These are phyloP conservation scores for Ophiocordyceps camponoti-leonardi DNA, from an alignment of 2,329 filamentous ascomycete genomes.

Conservation along the genomic window DNA sequence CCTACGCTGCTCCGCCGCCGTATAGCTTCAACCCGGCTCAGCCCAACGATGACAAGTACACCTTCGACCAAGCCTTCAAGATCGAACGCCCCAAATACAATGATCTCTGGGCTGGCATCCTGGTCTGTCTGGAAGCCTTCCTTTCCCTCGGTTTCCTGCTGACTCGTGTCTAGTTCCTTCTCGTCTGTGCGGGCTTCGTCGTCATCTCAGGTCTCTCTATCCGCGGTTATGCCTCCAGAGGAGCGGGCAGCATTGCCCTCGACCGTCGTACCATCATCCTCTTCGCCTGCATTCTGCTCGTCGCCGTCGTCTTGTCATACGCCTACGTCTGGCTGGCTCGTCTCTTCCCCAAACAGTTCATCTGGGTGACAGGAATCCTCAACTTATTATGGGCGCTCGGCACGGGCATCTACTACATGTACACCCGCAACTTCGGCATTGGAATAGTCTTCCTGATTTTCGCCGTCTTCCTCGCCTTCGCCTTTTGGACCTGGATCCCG, in stretches of 20 bases:
- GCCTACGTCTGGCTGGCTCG: slow-evolving; percentile 62
- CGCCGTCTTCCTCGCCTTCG: slow-evolving; percentile 7
- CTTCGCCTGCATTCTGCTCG: slow-evolving; percentile 59
- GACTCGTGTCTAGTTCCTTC: slow-evolving; percentile 38
- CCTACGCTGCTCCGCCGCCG: slow-evolving; percentile 12
- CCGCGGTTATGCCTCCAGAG: slow-evolving; percentile 47
- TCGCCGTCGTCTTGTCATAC: slow-evolving; percentile 60
- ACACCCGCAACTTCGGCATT: slow-evolving; percentile 51
- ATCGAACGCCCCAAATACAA: slow-evolving; percentile 75
- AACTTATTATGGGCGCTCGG: slow-evolving; percentile 75
- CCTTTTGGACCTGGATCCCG: slow-evolving; percentile 74
- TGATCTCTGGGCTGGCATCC: slow-evolving; percentile 72
- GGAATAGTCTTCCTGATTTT: slow-evolving; percentile 82
- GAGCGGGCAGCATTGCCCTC: slow-evolving; percentile 47
- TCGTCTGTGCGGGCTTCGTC: slow-evolving; percentile 54
- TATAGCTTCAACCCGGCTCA: slow-evolving; percentile 20
- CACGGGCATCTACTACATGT: slow-evolving; percentile 75
- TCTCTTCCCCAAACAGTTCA: slow-evolving; percentile 72
- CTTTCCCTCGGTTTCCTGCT: background rate
- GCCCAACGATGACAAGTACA: slow-evolving; percentile 27
- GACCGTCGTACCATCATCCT: slow-evolving; percentile 75
- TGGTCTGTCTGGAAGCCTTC: slow-evolving; percentile 31
- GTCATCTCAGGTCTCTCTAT: slow-evolving; percentile 63
- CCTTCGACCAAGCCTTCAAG: slow-evolving; percentile 70
- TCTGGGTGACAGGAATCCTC: slow-evolving; percentile 81